Evolutionary conservation across 1,284 basidiomycete genomes (phyloP), one percentile per base, ranked within the genome.

Genomic region (Cryptococcus sp.): DNA sequence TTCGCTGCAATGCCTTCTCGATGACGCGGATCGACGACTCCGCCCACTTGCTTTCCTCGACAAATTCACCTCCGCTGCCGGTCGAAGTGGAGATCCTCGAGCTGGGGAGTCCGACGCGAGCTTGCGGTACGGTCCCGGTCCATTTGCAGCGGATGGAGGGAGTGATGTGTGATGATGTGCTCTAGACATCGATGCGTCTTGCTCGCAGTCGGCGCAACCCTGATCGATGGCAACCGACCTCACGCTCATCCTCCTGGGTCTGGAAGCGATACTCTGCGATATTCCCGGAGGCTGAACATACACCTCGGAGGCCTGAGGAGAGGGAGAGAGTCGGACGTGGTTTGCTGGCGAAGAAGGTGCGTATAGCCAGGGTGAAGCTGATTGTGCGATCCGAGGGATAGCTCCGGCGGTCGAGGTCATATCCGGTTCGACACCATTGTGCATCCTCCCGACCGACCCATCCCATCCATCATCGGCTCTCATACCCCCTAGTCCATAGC

Each of bases 381-480:
- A 23, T 3, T 22, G 28, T 10, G 25, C 38, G 25, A 51, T 38
- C 24, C 47, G 45, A 5, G 51, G 45, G 9, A 56, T 45, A 22
- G 46, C 54, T 12, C 59, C 64, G 3, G 58, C 56, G 9, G 57
- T 56, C 1, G 56, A 59, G 1, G 51, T 42, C 40, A 58, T 26
- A 41, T 66, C 65, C 6, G 65, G 65, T n/a, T 52, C 47, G 35
- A 60, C 48, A 16, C 57, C 57, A 23, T 32, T 9, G 50, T 65
- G 65, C 4, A 24, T 36, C 24, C 65, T 25, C 12, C 57, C 60
- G 5, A 51, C n/a, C 19, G 51, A 50, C 12, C 65, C 61, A 37
- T 58, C 50, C 63, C 65, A 65, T 24, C 63, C 58, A 24, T 63
- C 65, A 35, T 63, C 64, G 4, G 50, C 40, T 36, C 62, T 40